A percentile compares a stretch with the other conserved stretches of the same genome.
These are phyloP conservation scores for Mycena metata DNA, from an alignment of 768 basidiomycete species.

Conservation along the genomic window DNA sequence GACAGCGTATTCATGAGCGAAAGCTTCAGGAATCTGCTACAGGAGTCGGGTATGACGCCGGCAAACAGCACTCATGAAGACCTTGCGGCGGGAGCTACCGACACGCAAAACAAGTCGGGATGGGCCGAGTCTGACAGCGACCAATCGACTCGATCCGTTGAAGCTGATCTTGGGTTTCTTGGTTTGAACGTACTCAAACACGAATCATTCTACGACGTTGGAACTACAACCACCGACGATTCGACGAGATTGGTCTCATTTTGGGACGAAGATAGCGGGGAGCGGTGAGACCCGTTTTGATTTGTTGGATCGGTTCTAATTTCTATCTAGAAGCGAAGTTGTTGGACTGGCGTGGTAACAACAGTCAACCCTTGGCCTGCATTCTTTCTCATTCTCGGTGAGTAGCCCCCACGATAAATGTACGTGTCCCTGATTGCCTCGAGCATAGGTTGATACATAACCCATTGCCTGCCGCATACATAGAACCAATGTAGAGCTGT, in stretches of 20 bases:
- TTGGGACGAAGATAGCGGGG: slow-evolving; percentile 39
- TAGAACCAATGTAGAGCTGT: background rate
- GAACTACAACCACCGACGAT: background rate
- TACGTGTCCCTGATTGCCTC: too few species aligned
- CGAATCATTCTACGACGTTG: slow-evolving; percentile 18
- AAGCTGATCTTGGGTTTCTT: slow-evolving; percentile 42
- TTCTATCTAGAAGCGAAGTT: slow-evolving; percentile 7
- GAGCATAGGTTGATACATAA: background rate
- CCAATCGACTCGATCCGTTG: slow-evolving; percentile 36
- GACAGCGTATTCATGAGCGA: slow-evolving; percentile 59
- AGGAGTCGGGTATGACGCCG: slow-evolving; percentile 43
- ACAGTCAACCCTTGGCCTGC: background rate
- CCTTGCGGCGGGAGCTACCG: background rate
- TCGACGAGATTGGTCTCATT: slow-evolving; percentile 34
- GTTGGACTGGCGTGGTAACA: slow-evolving; percentile 32
- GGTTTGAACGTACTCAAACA: slow-evolving; percentile 42
- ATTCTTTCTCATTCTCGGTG: background rate
- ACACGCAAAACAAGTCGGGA: background rate
- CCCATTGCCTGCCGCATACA: background rate
- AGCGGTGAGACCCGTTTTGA: slow-evolving; percentile 9
- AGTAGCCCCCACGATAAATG: background rate
- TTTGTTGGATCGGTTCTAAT: background rate
- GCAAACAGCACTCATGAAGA: slow-evolving; percentile 2
- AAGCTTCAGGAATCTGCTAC: slow-evolving; percentile 61
- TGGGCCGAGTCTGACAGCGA: slow-evolving; percentile 20